These are phyloP conservation scores for Xylariaceae sp. DNA, from an alignment of 2,329 filamentous ascomycete genomes.

Conservation along the genomic window DNA sequence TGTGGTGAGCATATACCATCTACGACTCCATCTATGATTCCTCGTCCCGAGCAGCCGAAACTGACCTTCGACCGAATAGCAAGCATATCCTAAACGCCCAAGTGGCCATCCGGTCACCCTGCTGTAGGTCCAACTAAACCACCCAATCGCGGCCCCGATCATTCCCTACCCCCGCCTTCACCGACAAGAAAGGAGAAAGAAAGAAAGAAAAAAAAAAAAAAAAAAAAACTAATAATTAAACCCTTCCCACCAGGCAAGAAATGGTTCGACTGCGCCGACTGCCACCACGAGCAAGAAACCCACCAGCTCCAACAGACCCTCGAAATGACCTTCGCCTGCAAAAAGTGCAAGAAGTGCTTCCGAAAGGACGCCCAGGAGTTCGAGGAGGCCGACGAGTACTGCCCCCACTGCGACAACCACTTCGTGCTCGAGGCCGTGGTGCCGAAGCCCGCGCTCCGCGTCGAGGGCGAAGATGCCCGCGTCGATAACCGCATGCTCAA, in stretches of 20 bases:
- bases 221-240: background rate
- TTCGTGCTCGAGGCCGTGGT: slow-evolving; percentile 86
- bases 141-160: no score
- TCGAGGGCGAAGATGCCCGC: slow-evolving; percentile 87
- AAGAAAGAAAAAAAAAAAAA: no score
- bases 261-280: slow-evolving; percentile 98
- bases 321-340: slow-evolving; percentile 95
- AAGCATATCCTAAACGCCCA: slow-evolving; percentile 99
- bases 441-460: slow-evolving; percentile 73
- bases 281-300: slow-evolving; percentile 74
- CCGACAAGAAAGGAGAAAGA: background rate
- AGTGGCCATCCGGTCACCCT: slow-evolving; percentile 90
- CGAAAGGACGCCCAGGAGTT: slow-evolving; percentile 89
- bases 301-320: slow-evolving; percentile 70
- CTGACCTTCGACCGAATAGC: slow-evolving; percentile 34
- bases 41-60: slow-evolving; percentile 4
- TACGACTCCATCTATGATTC: no score
- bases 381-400: slow-evolving; percentile 97
- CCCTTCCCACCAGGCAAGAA: slow-evolving; percentile 59
- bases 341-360: slow-evolving; percentile 98
- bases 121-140: slow-evolving; percentile 58
- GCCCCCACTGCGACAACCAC: slow-evolving; percentile 98
- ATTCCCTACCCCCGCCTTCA: no score
- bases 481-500: slow-evolving; percentile 87
- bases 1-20: slow-evolving; percentile 15